Percentiles rank a stretch among this genome's conserved stretches.
These are phyloP conservation scores for Fusarium tjaetaba DNA, from an alignment of 2,329 filamentous ascomycete species.

Conservation along the genomic window DNA sequence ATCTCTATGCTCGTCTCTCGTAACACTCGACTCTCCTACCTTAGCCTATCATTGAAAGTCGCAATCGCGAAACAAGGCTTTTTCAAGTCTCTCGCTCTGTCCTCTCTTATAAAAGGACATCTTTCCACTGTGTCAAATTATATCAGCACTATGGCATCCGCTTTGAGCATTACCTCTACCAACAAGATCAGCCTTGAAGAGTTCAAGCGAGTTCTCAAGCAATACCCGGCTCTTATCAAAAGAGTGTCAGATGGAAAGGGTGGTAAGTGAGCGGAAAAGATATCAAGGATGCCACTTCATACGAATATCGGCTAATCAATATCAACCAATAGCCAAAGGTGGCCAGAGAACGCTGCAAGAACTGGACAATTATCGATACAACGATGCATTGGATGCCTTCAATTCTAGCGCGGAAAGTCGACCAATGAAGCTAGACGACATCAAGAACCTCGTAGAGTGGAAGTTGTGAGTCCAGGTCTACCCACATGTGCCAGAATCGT, in stretches of 20 bases:
- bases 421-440: conserved; percentile 64
- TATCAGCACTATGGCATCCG: conserved; percentile 27
- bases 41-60: background rate
- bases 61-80: background rate
- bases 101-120: background rate
- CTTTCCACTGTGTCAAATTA: background rate
- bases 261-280: conserved; percentile 47
- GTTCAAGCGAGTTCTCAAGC: conserved; percentile 50
- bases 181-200: conserved; percentile 44
- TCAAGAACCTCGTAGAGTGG: conserved; percentile 73
- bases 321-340: conserved; percentile 52
- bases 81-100: background rate
- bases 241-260: conserved; percentile 57
- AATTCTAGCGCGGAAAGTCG: conserved; percentile 45
- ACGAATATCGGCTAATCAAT: conserved; percentile 2
- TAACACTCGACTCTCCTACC: background rate
- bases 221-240: conserved; percentile 54
- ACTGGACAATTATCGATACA: conserved; percentile 70
- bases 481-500: background rate
- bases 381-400: conserved; percentile 61
- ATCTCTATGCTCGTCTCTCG: background rate
- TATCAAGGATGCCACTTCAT: background rate
- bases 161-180: conserved; percentile 13
- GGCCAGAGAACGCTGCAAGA: conserved; percentile 63
- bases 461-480: conserved; percentile 66